phyloP scores from a whole-genome alignment of 129 eudicot species.

The Tagetes patula region DNA sequence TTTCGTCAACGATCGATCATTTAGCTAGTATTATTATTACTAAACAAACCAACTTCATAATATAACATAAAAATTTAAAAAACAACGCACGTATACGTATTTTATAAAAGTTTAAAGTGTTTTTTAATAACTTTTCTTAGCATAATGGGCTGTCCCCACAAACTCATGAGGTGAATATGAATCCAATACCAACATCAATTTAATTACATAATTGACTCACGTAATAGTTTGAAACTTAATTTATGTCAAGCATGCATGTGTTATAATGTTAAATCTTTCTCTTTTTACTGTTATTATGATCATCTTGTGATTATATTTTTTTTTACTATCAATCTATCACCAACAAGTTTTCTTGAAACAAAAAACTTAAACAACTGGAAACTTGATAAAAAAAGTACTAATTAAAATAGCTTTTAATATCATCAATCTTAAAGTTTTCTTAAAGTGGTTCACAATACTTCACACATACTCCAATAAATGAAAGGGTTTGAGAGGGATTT shows the following conservation, averaged over 20 bases:
- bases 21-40: too few relatives aligned
- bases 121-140: slow-evolving; percentile 20
- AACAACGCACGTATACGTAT: too few relatives aligned
- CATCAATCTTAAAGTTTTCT: background rate
- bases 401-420: background rate
- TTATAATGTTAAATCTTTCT: background rate
- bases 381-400: background rate
- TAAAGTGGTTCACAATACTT: slow-evolving; percentile 1
- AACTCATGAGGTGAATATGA: slow-evolving; percentile 9
- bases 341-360: background rate
- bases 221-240: slow-evolving; percentile 10
- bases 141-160: slow-evolving; percentile 40
- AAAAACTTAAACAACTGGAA: background rate
- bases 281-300: background rate
- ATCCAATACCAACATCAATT: slow-evolving; percentile 14
- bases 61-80: too few relatives aligned
- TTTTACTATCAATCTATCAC: background rate
- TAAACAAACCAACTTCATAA: background rate
- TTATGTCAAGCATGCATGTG: background rate
- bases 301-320: too few relatives aligned
- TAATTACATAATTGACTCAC: background rate
- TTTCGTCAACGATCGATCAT: too few relatives aligned
- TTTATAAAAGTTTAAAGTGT: too few relatives aligned
- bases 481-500: slow-evolving; percentile 10
- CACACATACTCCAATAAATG: slow-evolving; percentile 2